These are phyloP conservation scores for Paramecium tetraurelia DNA, from an alignment of 73 alveolate species.

Conservation along the genomic window DNA sequence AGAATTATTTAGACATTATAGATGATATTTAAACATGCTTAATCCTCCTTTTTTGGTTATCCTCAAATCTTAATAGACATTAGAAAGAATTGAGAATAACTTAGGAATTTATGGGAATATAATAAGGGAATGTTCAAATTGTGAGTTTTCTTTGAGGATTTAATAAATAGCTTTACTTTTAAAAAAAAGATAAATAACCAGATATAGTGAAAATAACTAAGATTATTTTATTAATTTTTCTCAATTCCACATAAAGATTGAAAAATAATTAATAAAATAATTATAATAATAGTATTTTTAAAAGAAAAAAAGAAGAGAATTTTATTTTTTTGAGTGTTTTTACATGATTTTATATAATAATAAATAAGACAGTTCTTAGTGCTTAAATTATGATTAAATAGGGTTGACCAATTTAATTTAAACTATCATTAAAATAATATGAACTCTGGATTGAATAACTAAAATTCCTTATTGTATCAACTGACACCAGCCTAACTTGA, in stretches of 20 bases:
- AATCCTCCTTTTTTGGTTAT: background rate
- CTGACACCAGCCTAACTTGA: background rate
- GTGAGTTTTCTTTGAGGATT: background rate
- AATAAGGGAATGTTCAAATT: background rate
- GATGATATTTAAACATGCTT: background rate
- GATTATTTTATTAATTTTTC: background rate
- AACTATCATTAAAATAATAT: slow-evolving; percentile 51
- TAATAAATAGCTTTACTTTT: background rate
- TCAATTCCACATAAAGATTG: background rate
- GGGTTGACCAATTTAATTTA: slow-evolving; percentile 18
- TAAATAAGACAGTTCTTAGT: background rate
- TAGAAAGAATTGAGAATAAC: background rate
- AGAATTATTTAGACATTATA: background rate
- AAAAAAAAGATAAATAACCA: background rate
- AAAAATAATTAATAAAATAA: background rate
- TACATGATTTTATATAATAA: background rate
- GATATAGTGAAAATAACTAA: background rate
- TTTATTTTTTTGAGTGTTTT: background rate
- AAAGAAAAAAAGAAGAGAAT: background rate
- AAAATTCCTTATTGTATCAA: background rate
- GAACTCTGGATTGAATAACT: slow-evolving; percentile 41
- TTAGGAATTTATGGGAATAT: too few relatives aligned
- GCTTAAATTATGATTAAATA: background rate
- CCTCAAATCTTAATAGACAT: background rate
- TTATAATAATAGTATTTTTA: background rate